A percentile compares a stretch with the other conserved stretches of the same genome.
Evolutionary conservation across 2,329 filamentous ascomycete species (phyloP).

Genomic region (Venturia aucupariae): DNA sequence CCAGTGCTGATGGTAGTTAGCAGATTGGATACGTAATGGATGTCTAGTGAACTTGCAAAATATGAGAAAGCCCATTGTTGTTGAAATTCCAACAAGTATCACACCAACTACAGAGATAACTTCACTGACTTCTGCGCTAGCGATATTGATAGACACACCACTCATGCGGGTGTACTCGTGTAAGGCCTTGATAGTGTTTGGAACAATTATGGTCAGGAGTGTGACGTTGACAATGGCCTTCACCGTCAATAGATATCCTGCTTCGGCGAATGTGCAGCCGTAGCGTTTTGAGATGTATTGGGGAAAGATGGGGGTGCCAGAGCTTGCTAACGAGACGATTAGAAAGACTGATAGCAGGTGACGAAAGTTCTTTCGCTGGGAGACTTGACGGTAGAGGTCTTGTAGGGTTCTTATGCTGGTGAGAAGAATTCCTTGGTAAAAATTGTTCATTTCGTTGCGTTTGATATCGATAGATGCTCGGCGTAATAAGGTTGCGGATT

Average conservation of each 20-base stretch:
- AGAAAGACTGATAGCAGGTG: conserved; percentile 26
- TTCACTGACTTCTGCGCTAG: conserved; percentile 26
- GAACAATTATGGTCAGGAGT: conserved; percentile 26
- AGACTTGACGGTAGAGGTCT: neutral
- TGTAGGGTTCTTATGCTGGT: conserved; percentile 3
- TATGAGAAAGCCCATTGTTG: conserved; percentile 17
- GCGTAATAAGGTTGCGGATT: neutral
- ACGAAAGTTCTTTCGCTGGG: conserved; percentile 23
- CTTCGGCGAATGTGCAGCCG: conserved; percentile 28
- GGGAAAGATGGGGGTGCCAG: conserved; percentile 29
- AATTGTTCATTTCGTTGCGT: neutral
- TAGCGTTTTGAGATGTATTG: conserved; percentile 32
- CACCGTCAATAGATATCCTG: conserved; percentile 29
- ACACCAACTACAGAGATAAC: conserved; percentile 27
- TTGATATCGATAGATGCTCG: neutral
- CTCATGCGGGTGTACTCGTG: neutral
- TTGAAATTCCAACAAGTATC: conserved; percentile 25
- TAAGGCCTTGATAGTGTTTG: conserved; percentile 14
- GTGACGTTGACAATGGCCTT: conserved; percentile 30
- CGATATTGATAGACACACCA: conserved; percentile 19
- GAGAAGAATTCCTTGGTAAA: neutral
- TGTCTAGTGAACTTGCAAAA: conserved; percentile 16
- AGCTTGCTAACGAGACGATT: conserved; percentile 29
- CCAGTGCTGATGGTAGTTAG: conserved; percentile 20
- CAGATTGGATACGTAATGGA: conserved; percentile 9